phyloP scores from a whole-genome alignment of 176 grass and related monocot genomes.

The Zoysia japonica region DNA sequence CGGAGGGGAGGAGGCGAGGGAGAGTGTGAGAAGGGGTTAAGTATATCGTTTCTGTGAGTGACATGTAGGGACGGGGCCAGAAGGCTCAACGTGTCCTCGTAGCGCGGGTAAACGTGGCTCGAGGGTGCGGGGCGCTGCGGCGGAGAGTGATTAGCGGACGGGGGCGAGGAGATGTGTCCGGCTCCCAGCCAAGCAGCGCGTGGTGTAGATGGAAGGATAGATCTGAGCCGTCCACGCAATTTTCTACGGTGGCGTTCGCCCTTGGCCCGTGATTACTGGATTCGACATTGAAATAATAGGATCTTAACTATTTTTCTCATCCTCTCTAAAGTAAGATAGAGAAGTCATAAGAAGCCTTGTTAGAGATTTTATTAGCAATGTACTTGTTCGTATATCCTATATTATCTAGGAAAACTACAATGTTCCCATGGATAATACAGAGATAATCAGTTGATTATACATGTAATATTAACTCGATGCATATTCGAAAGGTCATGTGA shows the following conservation, averaged over 20 bases:
- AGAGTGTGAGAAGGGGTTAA: slow-evolving; percentile 18
- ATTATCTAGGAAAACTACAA: background rate
- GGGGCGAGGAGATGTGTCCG: slow-evolving; percentile 54
- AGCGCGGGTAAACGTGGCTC: slow-evolving; percentile 32
- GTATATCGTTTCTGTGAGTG: slow-evolving; percentile 4
- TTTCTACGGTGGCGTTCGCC: background rate
- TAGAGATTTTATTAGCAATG: too few species aligned
- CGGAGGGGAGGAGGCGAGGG: background rate
- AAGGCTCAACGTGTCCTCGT: slow-evolving; percentile 27
- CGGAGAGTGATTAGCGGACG: slow-evolving; percentile 34
- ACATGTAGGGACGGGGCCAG: slow-evolving; percentile 29
- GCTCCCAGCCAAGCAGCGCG: slow-evolving; percentile 38
- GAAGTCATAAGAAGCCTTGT: too few species aligned
- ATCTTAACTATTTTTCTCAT: background rate
- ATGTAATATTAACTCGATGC: background rate
- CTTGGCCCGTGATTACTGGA: background rate
- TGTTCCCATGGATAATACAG: background rate
- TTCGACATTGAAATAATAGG: background rate
- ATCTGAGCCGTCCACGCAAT: background rate
- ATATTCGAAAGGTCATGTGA: background rate
- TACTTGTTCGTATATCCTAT: background rate
- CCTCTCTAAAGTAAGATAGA: too few species aligned
- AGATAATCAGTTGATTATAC: background rate
- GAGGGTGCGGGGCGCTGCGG: background rate
- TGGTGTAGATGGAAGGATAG: background rate